Percentiles rank a stretch among this genome's conserved stretches.
phyloP scores from a whole-genome alignment of 1,284 basidiomycete species.

The Fomitopsis schrenkii region DNA sequence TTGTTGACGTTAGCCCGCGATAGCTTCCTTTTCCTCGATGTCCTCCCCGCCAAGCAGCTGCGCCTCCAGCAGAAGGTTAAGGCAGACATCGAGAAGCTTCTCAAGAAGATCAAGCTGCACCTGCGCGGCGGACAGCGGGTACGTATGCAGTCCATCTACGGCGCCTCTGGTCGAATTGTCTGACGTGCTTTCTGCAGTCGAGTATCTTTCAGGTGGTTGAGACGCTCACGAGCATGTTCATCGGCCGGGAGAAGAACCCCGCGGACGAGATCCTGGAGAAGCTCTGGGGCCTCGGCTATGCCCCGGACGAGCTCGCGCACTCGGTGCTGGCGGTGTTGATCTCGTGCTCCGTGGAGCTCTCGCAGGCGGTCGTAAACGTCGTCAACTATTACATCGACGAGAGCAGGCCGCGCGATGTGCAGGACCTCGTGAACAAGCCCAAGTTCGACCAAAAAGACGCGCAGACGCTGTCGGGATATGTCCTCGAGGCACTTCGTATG shows the following conservation, averaged over 20 bases:
- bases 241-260: constrained; percentile 41
- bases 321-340: constrained; percentile 69
- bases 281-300: constrained; percentile 50
- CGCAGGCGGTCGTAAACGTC: constrained; percentile 49
- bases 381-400: constrained; percentile 60
- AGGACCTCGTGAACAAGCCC: constrained; percentile 26
- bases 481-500: constrained; percentile 66
- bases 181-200: constrained; percentile 31
- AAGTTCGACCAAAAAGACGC: constrained; percentile 35
- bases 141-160: constrained; percentile 13
- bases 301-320: constrained; percentile 59
- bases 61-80: constrained; percentile 48
- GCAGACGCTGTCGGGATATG: constrained; percentile 43
- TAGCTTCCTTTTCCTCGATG: constrained; percentile 73
- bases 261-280: constrained; percentile 52
- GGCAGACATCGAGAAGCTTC: constrained; percentile 46
- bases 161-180: constrained; percentile 26
- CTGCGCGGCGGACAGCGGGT: constrained; percentile 18
- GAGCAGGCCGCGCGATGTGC: constrained; percentile 35
- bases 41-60: constrained; percentile 54
- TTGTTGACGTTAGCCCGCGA: constrained; percentile 1
- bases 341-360: constrained; percentile 61
- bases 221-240: constrained; percentile 42
- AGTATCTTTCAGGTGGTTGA: constrained; percentile 46
- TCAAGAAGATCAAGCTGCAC: constrained; percentile 48